phyloP scores from a whole-genome alignment of 257 asterid species.

The Cordia subcordata region DNA sequence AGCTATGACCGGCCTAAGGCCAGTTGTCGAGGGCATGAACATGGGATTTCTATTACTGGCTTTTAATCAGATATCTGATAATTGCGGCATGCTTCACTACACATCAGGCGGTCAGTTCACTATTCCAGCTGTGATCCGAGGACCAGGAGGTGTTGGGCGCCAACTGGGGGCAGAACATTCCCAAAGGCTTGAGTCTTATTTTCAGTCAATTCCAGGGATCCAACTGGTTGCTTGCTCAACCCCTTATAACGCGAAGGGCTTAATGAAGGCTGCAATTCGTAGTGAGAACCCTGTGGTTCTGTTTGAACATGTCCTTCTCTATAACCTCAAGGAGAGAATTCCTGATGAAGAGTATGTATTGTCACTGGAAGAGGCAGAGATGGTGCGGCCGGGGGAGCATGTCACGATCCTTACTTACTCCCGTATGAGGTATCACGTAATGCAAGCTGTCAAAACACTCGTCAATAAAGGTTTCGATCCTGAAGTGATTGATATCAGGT shows the following conservation, averaged over 20 bases:
- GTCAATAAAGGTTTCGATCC: conserved; percentile 56
- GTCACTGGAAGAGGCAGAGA: conserved; percentile 54
- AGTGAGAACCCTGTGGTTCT: conserved; percentile 54
- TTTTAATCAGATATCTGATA: conserved; percentile 55
- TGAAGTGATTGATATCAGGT: conserved; percentile 53
- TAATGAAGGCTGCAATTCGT: conserved; percentile 58
- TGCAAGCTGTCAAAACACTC: conserved; percentile 54
- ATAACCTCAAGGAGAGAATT: conserved; percentile 51
- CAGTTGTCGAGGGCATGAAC: conserved; percentile 53
- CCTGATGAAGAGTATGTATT: conserved; percentile 50
- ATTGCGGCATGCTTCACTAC: conserved; percentile 58
- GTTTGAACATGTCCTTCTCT: conserved; percentile 51
- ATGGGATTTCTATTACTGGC: conserved; percentile 54
- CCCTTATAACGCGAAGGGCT: conserved; percentile 51
- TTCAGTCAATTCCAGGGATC: conserved; percentile 53
- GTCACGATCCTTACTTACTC: conserved; percentile 48
- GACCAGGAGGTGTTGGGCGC: conserved; percentile 64
- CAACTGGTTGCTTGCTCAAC: conserved; percentile 59
- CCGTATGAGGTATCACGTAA: conserved; percentile 58
- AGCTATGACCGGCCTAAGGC: conserved; percentile 53
- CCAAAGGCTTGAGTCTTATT: conserved; percentile 53
- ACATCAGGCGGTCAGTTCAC: conserved; percentile 58
- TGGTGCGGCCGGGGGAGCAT: conserved; percentile 56
- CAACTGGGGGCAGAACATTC: conserved; percentile 62
- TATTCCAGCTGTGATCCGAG: conserved; percentile 51